Evolutionary conservation across 108 stramenopile species (phyloP).

Genomic region (Craspedostauros australis): DNA sequence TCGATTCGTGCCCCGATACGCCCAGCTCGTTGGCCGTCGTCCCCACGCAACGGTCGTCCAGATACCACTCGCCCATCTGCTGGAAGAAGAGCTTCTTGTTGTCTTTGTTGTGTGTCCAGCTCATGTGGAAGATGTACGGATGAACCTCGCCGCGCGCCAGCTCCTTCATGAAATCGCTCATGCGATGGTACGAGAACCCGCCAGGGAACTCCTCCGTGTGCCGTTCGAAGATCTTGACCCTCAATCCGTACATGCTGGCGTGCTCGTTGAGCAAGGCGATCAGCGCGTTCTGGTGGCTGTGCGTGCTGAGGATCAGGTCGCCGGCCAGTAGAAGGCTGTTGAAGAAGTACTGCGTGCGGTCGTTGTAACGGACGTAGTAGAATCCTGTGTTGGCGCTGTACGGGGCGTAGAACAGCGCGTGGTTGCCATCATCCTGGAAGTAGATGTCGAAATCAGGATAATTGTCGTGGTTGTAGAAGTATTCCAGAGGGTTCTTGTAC

Average conservation of each 20-base stretch:
- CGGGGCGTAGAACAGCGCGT: constrained; percentile 56
- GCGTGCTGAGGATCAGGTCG: constrained; percentile 56
- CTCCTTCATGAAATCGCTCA: constrained; percentile 17
- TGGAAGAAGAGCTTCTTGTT: constrained; percentile 66
- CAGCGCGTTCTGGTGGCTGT: constrained; percentile 74
- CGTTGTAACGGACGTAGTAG: constrained; percentile 81
- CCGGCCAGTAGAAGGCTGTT: constrained; percentile 44
- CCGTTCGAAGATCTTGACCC: constrained; percentile 52
- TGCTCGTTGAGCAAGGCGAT: constrained; percentile 69
- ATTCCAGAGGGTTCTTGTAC: constrained; percentile 56
- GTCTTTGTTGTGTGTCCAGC: constrained; percentile 56
- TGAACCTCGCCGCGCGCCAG: constrained; percentile 9
- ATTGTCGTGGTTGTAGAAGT: constrained; percentile 39
- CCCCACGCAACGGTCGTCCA: constrained; percentile 33
- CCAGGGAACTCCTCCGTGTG: constrained; percentile 39
- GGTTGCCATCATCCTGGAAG: constrained; percentile 89
- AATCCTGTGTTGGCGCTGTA: constrained; percentile 55
- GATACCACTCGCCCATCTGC: constrained; percentile 73
- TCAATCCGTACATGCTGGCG: constrained; percentile 52
- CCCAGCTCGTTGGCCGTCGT: constrained; percentile 9
- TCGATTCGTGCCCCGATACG: neutral
- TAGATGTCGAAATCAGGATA: constrained; percentile 62
- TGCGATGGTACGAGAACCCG: constrained; percentile 30
- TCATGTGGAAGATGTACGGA: constrained; percentile 41
- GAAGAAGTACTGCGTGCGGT: constrained; percentile 67